Conservation (phyloP, 768 basidiomycete genomes). For the Auriscalpium orientale region DNA sequence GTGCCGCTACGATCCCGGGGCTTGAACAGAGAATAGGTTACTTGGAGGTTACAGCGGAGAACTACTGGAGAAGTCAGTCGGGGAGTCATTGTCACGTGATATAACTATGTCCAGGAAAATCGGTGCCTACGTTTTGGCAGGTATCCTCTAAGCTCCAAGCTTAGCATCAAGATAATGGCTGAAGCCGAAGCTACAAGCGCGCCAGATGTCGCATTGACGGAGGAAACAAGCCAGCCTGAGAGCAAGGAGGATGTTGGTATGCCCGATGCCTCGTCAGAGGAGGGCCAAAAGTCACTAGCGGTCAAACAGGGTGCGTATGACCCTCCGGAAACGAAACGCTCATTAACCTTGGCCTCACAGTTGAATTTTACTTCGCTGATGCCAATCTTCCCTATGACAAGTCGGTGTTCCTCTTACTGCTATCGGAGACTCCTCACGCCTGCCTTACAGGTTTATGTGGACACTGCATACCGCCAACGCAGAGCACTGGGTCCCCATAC, state of each 20-base stretch:
- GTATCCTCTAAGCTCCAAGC: no score
- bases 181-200: no score
- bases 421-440: neutral
- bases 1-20: no score
- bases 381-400: slow-evolving; percentile 92
- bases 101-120: no score
- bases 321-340: neutral
- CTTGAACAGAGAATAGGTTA: no score
- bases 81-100: no score
- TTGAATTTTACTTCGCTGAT: slow-evolving; percentile 96
- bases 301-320: slow-evolving; percentile 44
- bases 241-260: neutral
- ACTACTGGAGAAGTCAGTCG: no score
- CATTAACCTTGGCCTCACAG: slow-evolving; percentile 30
- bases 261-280: slow-evolving; percentile 12
- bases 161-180: no score
- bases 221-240: no score
- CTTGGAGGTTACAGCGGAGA: no score
- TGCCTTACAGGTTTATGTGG: slow-evolving; percentile 80
- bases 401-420: slow-evolving; percentile 28
- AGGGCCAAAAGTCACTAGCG: slow-evolving; percentile 39
- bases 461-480: slow-evolving; percentile 71
- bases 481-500: slow-evolving; percentile 87
- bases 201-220: no score
- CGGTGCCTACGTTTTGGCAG: no score